Conservation (phyloP, 2,329 filamentous ascomycete species). For the Sclerotinia glacialis region DNA sequence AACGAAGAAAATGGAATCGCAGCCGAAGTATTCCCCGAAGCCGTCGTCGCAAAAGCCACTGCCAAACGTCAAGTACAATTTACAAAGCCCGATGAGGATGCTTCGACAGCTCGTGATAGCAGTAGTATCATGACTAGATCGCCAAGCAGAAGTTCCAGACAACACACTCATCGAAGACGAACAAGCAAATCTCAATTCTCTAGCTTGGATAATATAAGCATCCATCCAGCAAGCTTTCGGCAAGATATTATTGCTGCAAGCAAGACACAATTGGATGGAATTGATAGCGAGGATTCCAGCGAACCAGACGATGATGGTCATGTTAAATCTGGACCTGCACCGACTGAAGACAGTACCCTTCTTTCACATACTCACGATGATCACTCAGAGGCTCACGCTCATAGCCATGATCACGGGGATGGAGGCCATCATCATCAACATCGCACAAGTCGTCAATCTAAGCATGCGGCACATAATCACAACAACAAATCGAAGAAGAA, state of each 20-base stretch:
- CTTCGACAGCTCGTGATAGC: conserved; percentile 30
- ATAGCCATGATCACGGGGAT: conserved; percentile 27
- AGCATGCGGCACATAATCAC: conserved; percentile 76
- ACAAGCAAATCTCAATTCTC: conserved; percentile 52
- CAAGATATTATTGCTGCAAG: conserved; percentile 90
- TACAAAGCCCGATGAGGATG: conserved; percentile 34
- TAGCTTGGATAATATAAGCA: conserved; percentile 69
- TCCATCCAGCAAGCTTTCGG: conserved; percentile 85
- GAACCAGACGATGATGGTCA: conserved; percentile 41
- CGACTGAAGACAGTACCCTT: conserved; percentile 39
- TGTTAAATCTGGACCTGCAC: conserved; percentile 38
- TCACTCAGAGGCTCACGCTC: not conserved
- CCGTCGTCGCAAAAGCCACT: conserved; percentile 50
- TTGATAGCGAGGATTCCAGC: conserved; percentile 53
- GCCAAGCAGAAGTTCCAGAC: conserved; percentile 27
- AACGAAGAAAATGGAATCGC: conserved; percentile 56
- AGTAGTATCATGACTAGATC: conserved; percentile 26
- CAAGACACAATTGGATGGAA: conserved; percentile 57
- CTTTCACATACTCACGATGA: conserved; percentile 21
- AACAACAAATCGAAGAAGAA: conserved; percentile 62
- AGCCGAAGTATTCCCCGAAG: conserved; percentile 62
- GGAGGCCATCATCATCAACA: conserved; percentile 24
- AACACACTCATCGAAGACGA: conserved; percentile 33
- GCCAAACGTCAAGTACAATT: conserved; percentile 33
- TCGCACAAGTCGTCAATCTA: conserved; percentile 32